Evolutionary conservation across 495 filamentous ascomycete genomes (phyloP), one percentile per base, ranked within the genome.

Genomic region (Cetradonia linearis): DNA sequence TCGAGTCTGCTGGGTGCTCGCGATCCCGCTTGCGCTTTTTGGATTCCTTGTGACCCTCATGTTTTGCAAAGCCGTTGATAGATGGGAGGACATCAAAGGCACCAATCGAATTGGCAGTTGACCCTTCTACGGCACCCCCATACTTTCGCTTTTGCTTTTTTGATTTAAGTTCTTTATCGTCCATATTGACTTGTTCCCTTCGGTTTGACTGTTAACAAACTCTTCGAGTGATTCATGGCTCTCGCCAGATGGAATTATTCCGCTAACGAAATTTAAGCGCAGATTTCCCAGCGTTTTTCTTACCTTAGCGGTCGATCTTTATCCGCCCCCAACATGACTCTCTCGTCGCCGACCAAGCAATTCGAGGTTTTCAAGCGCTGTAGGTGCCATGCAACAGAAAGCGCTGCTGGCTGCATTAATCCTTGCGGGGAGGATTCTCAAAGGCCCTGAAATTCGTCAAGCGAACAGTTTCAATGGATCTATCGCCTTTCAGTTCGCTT

Each of bases 61-160:
- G 13, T 11, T 55, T 37, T 48, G 50, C 28, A 5, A 30, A 25
- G 38, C 50, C 59, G 23, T 60, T 47, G n/a, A 55, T 49, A 6
- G 58, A 44, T 20, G 58, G 30, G 42, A 55, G 38, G 31, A 34
- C 49, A 42, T 38, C 38, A 2, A 6, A 38, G 30, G 38, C 28
- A 36, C 36, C 62, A 6, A 61, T 44, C 20, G 52, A 40, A 31
- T 54, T 20, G 20, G 40, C 27, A 8, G 33, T 25, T 13, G 25
- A 25, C 54, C 27, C 47, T 3, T 3, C 44, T 38, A 34, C 23
- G 3, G 40, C 36, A 33, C 27, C 62, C 3, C 60, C 66, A 59
- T 81, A 78, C 72, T 76, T 81, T 70, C 79, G 75, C 76, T 88
- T 88, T 60, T 85, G 81, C 74, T 88, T 89, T 70, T 85, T 87